Evolutionary conservation across 208 protist genomes (phyloP).

Genomic region (Angomonas deanei): DNA sequence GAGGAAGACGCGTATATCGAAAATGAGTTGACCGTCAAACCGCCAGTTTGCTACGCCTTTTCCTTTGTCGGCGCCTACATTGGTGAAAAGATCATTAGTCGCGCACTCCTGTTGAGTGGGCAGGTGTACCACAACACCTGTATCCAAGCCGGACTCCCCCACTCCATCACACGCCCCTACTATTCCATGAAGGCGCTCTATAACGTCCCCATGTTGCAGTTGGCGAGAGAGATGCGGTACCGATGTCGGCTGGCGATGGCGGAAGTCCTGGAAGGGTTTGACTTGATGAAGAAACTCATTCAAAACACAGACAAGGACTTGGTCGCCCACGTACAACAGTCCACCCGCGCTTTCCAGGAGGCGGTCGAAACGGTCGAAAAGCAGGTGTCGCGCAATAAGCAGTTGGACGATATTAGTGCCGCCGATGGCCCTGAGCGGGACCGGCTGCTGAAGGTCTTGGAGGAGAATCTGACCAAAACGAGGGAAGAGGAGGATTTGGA

Average conservation of each 20-base stretch:
- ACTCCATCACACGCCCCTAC: conserved; percentile 35
- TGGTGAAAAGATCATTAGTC: conserved; percentile 40
- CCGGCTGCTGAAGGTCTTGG: background rate
- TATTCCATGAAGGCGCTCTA: conserved; percentile 28
- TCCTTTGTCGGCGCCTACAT: conserved; percentile 36
- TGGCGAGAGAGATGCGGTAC: conserved; percentile 42
- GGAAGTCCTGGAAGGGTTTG: conserved; percentile 33
- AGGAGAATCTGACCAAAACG: background rate
- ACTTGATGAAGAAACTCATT: conserved; percentile 27
- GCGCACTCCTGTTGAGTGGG: conserved; percentile 29
- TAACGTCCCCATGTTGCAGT: conserved; percentile 39
- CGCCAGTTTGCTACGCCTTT: conserved; percentile 36
- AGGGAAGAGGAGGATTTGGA: background rate
- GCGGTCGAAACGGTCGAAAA: background rate
- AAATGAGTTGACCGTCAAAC: background rate
- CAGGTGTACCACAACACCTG: conserved; percentile 33
- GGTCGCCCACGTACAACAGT: conserved; percentile 29
- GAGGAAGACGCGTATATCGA: conserved; percentile 16
- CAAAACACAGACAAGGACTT: conserved; percentile 40
- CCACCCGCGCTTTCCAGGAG: conserved; percentile 17
- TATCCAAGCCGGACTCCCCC: conserved; percentile 33
- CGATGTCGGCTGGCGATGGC: conserved; percentile 40
- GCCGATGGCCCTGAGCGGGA: background rate
- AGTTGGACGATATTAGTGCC: background rate
- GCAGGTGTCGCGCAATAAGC: background rate